A percentile compares a stretch with the other conserved stretches of the same genome.
Evolutionary conservation across 257 asterid species (phyloP).

Genomic region (Salvia hispanica): DNA sequence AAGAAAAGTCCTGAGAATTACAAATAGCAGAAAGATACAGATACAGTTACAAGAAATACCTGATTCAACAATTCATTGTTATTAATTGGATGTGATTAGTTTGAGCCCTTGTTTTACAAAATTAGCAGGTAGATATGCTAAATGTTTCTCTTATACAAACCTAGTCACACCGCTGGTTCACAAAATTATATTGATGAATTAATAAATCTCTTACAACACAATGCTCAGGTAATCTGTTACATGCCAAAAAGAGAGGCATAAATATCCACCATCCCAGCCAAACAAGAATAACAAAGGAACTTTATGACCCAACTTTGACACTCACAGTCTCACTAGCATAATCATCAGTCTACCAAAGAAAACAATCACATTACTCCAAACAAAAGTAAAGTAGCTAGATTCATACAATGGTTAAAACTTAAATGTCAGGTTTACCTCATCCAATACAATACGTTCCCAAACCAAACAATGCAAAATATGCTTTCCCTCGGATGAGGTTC

Average conservation of each 20-base stretch:
- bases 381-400: not conserved
- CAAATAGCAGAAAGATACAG: too few relatives aligned
- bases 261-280: slow-evolving; percentile 9
- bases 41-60: too few relatives aligned
- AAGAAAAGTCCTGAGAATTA: too few relatives aligned
- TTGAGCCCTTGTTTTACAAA: too few relatives aligned
- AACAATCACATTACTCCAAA: not conserved
- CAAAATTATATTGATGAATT: slow-evolving; percentile 5
- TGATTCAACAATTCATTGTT: too few relatives aligned
- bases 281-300: not conserved
- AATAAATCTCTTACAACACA: not conserved
- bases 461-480: slow-evolving; percentile 75
- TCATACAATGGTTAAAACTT: slow-evolving; percentile 12
- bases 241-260: slow-evolving; percentile 1
- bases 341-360: not conserved
- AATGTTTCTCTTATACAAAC: not conserved
- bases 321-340: too few relatives aligned
- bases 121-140: too few relatives aligned
- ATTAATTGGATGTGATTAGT: too few relatives aligned
- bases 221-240: slow-evolving; percentile 6
- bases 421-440: slow-evolving; percentile 60
- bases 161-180: not conserved
- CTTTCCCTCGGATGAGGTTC: slow-evolving; percentile 39
- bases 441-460: slow-evolving; percentile 88
- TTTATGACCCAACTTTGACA: too few relatives aligned